These are phyloP conservation scores for Myxozyma sirexii DNA, from an alignment of 805 yeast genomes.

Conservation along the genomic window DNA sequence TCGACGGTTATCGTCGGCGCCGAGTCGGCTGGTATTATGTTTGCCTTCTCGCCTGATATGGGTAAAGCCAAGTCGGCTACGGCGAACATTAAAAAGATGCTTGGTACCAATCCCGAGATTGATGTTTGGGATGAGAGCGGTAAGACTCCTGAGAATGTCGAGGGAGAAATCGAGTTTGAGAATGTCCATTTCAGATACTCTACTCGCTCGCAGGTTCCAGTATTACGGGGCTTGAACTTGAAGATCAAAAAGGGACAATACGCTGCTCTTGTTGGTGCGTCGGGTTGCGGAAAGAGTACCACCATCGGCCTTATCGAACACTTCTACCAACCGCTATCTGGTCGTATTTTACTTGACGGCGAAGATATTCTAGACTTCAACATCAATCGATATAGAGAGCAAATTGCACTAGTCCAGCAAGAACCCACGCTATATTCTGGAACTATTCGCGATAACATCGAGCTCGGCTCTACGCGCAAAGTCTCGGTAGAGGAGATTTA, in stretches of 20 bases:
- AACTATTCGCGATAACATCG: conserved; percentile 72
- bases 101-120: conserved; percentile 43
- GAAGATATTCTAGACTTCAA: conserved; percentile 72
- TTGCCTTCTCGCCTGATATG: conserved; percentile 49
- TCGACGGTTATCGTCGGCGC: conserved; percentile 47
- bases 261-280: conserved; percentile 91
- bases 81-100: conserved; percentile 40
- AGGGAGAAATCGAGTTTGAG: conserved; percentile 57
- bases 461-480: conserved; percentile 45
- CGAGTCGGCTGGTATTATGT: conserved; percentile 47
- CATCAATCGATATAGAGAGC: conserved; percentile 54
- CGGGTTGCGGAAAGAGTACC: conserved; percentile 53
- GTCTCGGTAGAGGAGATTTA: conserved; percentile 46
- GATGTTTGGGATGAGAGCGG: conserved; percentile 43
- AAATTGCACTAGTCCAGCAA: conserved; percentile 64
- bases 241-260: conserved; percentile 72
- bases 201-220: conserved; percentile 39
- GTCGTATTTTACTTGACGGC: conserved; percentile 72
- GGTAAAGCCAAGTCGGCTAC: conserved; percentile 48
- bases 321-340: conserved; percentile 55
- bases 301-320: conserved; percentile 59
- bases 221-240: conserved; percentile 37
- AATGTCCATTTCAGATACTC: conserved; percentile 42
- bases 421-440: conserved; percentile 69
- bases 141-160: conserved; percentile 33